Evolutionary conservation across 768 basidiomycete species (phyloP), one percentile per base, ranked within the genome.

Genomic region (Boletus tomentosulus): DNA sequence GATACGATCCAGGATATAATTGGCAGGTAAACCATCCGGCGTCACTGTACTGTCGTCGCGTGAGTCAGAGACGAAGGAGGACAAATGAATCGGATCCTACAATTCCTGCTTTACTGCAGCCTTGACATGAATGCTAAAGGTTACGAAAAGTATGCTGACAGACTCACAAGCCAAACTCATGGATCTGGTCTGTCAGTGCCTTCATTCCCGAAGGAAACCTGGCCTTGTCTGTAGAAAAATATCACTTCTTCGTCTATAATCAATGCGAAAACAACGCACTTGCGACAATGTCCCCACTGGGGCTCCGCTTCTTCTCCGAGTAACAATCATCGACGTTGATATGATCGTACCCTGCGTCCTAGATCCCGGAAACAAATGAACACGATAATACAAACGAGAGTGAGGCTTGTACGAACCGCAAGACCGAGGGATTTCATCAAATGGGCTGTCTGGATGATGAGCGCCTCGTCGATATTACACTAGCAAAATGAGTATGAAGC

Each of bases 21-120:
- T 78, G 75, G 59, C 85, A 86, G 25, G 85, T 86, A 60, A 78
- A 83, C 84, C 84, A 86, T 19, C 85, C 85, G 0, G 85, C 76
- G 58, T 85, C 83, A 54, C 84, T 80, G 56, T 86, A 86, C 84
- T 84, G 44, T 33, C 28, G n/a, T 41, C 3, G 19, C 37, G 13
- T 25, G 42, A 19, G 47, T 61, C 30, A 63, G 38, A 12, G 16
- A 31, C 13, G 22, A 53, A 55, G 27, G 33, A 46, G 24, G 27
- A 49, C n/a, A 47, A 13, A 24, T 8, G 37, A n/a, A 35, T 46
- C 27, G 13, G 16, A 11, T 62, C 80, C 57, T 60, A 85, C 84
- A 48, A 86, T 85, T 7, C 84, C 84, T 16, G 81, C 77, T 73
- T 82, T 79, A 49, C 83, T 84, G 56, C 15, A 50, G 22, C 6